Percentiles rank a stretch among this genome's conserved stretches.
Evolutionary conservation across 257 asterid genomes (phyloP).

Genomic region (Fraxinus pennsylvanica): DNA sequence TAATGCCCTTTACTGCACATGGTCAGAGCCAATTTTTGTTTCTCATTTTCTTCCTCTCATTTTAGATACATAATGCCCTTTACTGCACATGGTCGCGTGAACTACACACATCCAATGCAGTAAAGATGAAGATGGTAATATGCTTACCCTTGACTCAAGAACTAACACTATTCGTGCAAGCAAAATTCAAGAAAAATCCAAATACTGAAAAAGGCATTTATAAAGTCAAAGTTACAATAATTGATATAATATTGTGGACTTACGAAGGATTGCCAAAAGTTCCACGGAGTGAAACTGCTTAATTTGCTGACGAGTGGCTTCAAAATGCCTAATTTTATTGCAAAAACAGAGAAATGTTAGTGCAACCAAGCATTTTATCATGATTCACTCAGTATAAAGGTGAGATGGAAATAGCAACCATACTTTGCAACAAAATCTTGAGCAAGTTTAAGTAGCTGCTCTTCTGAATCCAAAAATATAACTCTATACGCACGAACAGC

Average conservation of each 20-base stretch:
- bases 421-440: conserved; percentile 74
- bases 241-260: background rate
- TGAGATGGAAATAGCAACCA: conserved; percentile 16
- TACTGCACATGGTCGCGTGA: background rate
- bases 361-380: background rate
- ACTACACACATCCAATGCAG: background rate
- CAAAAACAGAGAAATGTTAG: background rate
- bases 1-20: background rate
- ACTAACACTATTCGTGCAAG: background rate
- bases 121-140: background rate
- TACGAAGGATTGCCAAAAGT: conserved; percentile 1
- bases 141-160: background rate
- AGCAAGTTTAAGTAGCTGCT: conserved; percentile 80
- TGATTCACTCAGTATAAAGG: background rate
- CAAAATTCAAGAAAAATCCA: background rate
- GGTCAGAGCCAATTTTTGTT: background rate
- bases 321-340: conserved; percentile 6
- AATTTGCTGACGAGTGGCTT: conserved; percentile 3
- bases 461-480: conserved; percentile 85
- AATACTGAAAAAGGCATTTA: background rate
- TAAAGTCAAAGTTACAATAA: background rate
- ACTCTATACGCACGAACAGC: conserved; percentile 94
- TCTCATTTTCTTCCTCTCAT: background rate
- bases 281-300: background rate
- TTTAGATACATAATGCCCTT: background rate